A percentile compares a stretch with the other conserved stretches of the same genome.
phyloP scores from a whole-genome alignment of 2,329 filamentous ascomycete species.

The Trichothecium sympodiale region DNA sequence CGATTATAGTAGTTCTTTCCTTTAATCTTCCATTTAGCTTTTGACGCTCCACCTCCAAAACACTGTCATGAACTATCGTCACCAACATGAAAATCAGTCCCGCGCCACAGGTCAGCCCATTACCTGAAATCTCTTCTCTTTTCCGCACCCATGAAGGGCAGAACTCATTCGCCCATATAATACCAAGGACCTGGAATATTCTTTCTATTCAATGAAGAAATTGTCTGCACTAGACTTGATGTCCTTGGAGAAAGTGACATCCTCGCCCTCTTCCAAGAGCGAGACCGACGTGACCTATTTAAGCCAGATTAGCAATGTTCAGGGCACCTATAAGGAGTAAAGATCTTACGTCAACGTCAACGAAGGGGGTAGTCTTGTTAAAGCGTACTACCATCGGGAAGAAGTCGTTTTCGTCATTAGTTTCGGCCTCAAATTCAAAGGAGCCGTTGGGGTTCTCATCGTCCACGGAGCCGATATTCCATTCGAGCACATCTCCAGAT shows the following conservation, averaged over 20 bases:
- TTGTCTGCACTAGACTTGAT: constrained; percentile 66
- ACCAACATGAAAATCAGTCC: too few species aligned
- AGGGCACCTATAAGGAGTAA: too few species aligned
- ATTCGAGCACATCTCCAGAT: constrained; percentile 83
- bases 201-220: constrained; percentile 60
- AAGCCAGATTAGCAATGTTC: constrained; percentile 13
- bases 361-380: constrained; percentile 72
- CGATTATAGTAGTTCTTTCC: too few species aligned
- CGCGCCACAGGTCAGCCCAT: too few species aligned
- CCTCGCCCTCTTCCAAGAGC: constrained; percentile 64
- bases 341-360: constrained; percentile 81
- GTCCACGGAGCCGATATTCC: constrained; percentile 81
- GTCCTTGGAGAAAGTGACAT: constrained; percentile 75
- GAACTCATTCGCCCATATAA: too few species aligned
- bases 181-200: too few species aligned
- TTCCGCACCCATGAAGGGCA: too few species aligned
- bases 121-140: too few species aligned
- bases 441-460: constrained; percentile 72
- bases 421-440: constrained; percentile 91
- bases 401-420: constrained; percentile 83
- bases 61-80: too few species aligned
- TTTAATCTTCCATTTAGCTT: too few species aligned
- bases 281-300: constrained; percentile 53
- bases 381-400: constrained; percentile 96
- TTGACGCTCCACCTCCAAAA: too few species aligned